A percentile compares a stretch with the other conserved stretches of the same genome.
Evolutionary conservation across 2,329 filamentous ascomycete genomes (phyloP).

Genomic region (Fusarium fracticaudum): DNA sequence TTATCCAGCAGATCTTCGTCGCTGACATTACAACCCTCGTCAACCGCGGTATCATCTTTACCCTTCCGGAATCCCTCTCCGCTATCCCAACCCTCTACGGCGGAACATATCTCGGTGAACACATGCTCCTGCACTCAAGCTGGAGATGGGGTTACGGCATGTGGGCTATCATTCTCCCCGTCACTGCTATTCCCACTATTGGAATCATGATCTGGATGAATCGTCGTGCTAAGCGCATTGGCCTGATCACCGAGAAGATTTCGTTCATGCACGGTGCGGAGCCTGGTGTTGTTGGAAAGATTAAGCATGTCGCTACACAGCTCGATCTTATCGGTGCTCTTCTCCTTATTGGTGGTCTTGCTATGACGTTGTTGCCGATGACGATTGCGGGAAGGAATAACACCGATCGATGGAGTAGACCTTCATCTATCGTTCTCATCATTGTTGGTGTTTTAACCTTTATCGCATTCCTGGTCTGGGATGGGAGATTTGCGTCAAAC

Average conservation of each 20-base stretch:
- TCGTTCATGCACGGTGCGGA: constrained; percentile 10
- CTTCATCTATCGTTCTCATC: constrained; percentile 23
- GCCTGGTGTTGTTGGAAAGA: background rate
- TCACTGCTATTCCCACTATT: constrained; percentile 25
- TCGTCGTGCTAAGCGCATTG: constrained; percentile 2
- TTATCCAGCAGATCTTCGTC: constrained; percentile 33
- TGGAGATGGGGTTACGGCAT: constrained; percentile 36
- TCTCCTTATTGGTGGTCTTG: constrained; percentile 21
- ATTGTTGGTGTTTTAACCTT: constrained; percentile 19
- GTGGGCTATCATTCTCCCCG: constrained; percentile 17
- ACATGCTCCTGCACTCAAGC: constrained; percentile 9
- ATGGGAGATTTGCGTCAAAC: constrained; percentile 18
- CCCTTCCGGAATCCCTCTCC: constrained; percentile 24
- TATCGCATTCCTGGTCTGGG: constrained; percentile 17
- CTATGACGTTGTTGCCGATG: constrained; percentile 29
- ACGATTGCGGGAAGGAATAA: constrained; percentile 29
- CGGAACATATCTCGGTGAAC: constrained; percentile 32
- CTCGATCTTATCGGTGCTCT: constrained; percentile 24
- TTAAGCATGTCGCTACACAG: constrained; percentile 1
- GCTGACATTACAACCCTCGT: constrained; percentile 29
- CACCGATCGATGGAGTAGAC: constrained; percentile 23
- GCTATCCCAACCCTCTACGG: constrained; percentile 30
- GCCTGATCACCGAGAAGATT: background rate
- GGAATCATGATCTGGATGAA: constrained; percentile 33
- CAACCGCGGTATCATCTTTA: constrained; percentile 29